Base-by-base conservation (phyloP, 192 early-diverging fungal genomes). In the Cladochytrium replicatum region DNA sequence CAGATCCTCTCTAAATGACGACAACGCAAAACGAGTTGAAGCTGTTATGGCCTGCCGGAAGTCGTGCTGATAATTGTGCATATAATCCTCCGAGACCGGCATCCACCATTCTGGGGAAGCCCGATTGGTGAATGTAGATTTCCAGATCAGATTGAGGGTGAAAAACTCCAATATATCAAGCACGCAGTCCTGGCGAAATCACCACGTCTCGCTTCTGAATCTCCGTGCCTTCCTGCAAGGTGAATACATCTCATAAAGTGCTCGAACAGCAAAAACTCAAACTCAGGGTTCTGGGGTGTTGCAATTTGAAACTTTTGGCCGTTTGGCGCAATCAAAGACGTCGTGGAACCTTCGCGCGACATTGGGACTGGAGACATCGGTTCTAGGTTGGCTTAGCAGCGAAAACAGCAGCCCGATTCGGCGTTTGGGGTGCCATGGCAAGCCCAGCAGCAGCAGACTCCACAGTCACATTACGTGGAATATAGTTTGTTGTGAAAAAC, bases 161-260 rank as follows among this genome's bases (percentile, higher is more conserved):
- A 79, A 79, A 49, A 91, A 71, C 55, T 91, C 86, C 55, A 94
- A 75, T 29, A 97, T 56, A 93, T 87, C 15, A 89, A 61, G 42
- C 89, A 68, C 31, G 86, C 86, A 26, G 87, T 86, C 24, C 93
- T 68, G 1, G 89, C 89, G 48, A 81, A 86, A 52, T 97, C 93
- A n/a, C n/a, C n/a, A n/a, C n/a, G n/a, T n/a, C n/a, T n/a, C n/a
- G n/a, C n/a, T n/a, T n/a, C n/a, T n/a, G n/a, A n/a, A n/a, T n/a
- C n/a, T 8, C 67, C 74, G 2, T 24, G 45, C 48, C 81, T 74
- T 29, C 89, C 90, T 49, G 93, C 91, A 21, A 78, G 69, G 58
- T 97, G 90, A n/a, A 97, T 71, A 67, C 86, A 93, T 44, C 71
- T 79, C 30, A 92, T 61, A 28, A 97, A 71, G 41, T 97, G 90